Conservation (phyloP, 345 rosid genomes). For the Populus alba region DNA sequence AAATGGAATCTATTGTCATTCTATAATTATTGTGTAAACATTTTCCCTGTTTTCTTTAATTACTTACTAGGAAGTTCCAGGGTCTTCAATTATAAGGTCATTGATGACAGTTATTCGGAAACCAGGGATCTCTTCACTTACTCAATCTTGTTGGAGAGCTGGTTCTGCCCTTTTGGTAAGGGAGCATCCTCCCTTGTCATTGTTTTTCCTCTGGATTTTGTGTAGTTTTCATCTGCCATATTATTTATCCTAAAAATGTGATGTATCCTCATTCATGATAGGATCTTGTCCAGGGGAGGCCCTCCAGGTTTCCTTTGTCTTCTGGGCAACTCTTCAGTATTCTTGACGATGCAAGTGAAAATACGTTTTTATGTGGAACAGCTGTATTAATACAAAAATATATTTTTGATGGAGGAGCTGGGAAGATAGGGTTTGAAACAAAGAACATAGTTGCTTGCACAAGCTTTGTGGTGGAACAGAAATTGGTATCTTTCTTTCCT, state of each 20-base stretch:
- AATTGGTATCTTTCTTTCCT: constrained; percentile 50
- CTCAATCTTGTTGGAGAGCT: constrained; percentile 70
- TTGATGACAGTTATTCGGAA: constrained; percentile 60
- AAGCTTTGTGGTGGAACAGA: constrained; percentile 85
- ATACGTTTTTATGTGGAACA: constrained; percentile 66
- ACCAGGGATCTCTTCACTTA: constrained; percentile 63
- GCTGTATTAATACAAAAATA: constrained; percentile 76
- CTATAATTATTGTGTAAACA: not conserved
- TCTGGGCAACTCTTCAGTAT: constrained; percentile 71
- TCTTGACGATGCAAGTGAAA: constrained; percentile 98
- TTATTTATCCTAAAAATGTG: not conserved
- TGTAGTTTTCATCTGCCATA: not conserved
- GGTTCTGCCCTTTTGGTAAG: constrained; percentile 85
- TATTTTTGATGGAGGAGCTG: constrained; percentile 84
- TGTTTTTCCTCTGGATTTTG: constrained; percentile 3
- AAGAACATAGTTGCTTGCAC: constrained; percentile 81
- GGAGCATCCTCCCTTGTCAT: constrained; percentile 7
- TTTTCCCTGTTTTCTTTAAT: constrained; percentile 1
- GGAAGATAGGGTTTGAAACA: constrained; percentile 72
- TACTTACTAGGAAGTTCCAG: constrained; percentile 59
- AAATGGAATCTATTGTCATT: not conserved
- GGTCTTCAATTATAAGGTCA: constrained; percentile 57
- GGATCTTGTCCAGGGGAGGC: constrained; percentile 77
- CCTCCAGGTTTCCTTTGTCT: constrained; percentile 66
- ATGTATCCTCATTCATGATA: constrained; percentile 30